phyloP scores from a whole-genome alignment of 371 early-diverging fungal species.

The Rhizopus stolonifer region DNA sequence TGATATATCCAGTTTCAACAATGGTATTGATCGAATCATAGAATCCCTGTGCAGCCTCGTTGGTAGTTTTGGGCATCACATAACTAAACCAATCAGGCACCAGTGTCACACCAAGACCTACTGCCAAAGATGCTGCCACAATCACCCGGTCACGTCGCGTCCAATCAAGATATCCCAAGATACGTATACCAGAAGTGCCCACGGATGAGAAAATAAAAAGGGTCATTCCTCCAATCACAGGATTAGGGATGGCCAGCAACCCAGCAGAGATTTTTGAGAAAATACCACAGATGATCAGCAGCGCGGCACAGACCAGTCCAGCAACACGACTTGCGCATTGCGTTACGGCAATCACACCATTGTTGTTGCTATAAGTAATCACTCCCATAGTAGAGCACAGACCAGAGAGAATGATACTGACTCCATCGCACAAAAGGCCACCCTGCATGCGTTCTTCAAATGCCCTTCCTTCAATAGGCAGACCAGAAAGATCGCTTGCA shows the following conservation, averaged over 20 bases:
- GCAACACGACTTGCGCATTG: conserved; percentile 59
- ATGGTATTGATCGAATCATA: conserved; percentile 53
- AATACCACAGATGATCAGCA: conserved; percentile 55
- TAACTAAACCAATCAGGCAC: conserved; percentile 57
- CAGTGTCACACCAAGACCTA: conserved; percentile 55
- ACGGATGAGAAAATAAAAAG: conserved; percentile 60
- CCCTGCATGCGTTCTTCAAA: conserved; percentile 61
- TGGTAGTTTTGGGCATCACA: conserved; percentile 43
- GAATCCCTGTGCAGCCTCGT: conserved; percentile 46
- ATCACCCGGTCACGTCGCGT: conserved; percentile 63
- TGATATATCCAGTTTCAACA: conserved; percentile 54
- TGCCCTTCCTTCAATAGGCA: conserved; percentile 53
- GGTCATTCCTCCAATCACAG: conserved; percentile 64
- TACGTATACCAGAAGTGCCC: conserved; percentile 58
- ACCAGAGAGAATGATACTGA: conserved; percentile 52
- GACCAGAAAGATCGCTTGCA: conserved; percentile 56
- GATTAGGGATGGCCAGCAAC: conserved; percentile 55
- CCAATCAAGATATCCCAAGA: conserved; percentile 57
- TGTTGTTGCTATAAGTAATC: conserved; percentile 61
- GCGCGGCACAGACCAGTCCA: conserved; percentile 54
- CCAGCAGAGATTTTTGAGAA: conserved; percentile 60
- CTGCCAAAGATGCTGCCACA: conserved; percentile 42
- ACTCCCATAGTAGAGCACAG: conserved; percentile 54
- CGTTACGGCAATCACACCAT: conserved; percentile 61
- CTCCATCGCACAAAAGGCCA: conserved; percentile 58